Evolutionary conservation across 176 grass and related monocot genomes (phyloP).

Genomic region (Dendrocalamus sinicus): DNA sequence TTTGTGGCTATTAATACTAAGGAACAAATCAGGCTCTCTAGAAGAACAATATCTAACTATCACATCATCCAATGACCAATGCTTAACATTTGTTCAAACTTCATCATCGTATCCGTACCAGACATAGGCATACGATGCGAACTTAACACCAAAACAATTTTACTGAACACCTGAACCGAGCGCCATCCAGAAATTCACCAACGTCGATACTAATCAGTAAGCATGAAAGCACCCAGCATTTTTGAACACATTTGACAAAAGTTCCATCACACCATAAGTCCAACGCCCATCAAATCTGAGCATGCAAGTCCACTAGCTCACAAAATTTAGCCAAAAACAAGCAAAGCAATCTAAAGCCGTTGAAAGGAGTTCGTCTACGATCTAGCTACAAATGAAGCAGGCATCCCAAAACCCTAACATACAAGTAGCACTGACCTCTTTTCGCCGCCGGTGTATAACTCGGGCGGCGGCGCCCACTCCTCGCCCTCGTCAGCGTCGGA

Average conservation of each 20-base stretch:
- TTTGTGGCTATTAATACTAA: constrained; percentile 8
- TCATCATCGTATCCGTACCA: neutral
- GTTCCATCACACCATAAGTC: neutral
- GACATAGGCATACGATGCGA: neutral
- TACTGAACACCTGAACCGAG: neutral
- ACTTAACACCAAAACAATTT: neutral
- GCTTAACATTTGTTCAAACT: neutral
- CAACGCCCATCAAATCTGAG: neutral
- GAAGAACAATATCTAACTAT: neutral
- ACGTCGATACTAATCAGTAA: neutral
- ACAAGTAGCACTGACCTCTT: constrained; percentile 57
- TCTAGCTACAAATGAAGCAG: neutral
- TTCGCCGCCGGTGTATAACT: constrained; percentile 62
- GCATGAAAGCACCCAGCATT: neutral
- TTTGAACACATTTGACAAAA: neutral
- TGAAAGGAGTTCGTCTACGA: constrained; percentile 28
- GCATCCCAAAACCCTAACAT: neutral
- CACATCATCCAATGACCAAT: neutral
- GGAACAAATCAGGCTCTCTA: neutral
- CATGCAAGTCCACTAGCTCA: neutral
- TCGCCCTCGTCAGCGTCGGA: constrained; percentile 59
- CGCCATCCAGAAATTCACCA: constrained; percentile 12
- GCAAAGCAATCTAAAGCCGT: constrained; percentile 39
- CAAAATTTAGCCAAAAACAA: neutral
- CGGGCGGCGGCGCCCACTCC: constrained; percentile 50